phyloP scores from a whole-genome alignment of 1,139 yeast genomes.

The Pichia sp. region DNA sequence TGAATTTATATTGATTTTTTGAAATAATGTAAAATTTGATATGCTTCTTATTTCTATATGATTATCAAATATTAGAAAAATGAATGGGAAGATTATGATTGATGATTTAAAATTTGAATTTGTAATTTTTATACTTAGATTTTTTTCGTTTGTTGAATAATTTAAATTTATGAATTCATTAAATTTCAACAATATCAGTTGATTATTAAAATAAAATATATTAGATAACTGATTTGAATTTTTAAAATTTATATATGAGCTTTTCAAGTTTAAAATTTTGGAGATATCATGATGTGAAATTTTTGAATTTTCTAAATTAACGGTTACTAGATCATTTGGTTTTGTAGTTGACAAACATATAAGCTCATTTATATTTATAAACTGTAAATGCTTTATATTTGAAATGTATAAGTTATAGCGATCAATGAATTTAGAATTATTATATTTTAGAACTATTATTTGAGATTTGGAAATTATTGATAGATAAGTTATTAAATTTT shows the following conservation, averaged over 20 bases:
- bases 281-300: slow-evolving; percentile 9
- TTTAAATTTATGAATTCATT: slow-evolving; percentile 2
- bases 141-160: neutral
- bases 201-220: slow-evolving; percentile 2
- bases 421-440: slow-evolving; percentile 9
- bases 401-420: slow-evolving; percentile 12
- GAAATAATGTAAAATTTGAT: slow-evolving; percentile 39
- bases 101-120: slow-evolving; percentile 31
- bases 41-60: slow-evolving; percentile 40
- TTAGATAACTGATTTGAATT: slow-evolving; percentile 2
- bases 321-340: slow-evolving; percentile 9
- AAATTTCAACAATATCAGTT: slow-evolving; percentile 9
- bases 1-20: slow-evolving; percentile 32
- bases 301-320: slow-evolving; percentile 9
- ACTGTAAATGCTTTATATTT: slow-evolving; percentile 4
- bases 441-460: slow-evolving; percentile 12
- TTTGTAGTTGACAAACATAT: slow-evolving; percentile 6
- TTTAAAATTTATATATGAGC: slow-evolving; percentile 2
- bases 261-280: slow-evolving; percentile 1
- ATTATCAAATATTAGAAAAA: slow-evolving; percentile 36
- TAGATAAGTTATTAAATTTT: slow-evolving; percentile 4
- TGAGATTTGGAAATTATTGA: slow-evolving; percentile 9
- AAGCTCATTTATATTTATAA: slow-evolving; percentile 4
- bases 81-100: slow-evolving; percentile 41
- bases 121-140: neutral